Percentiles rank a stretch among this genome's conserved stretches.
Evolutionary conservation across 78 protist genomes (phyloP).

Genomic region (Dictyostelium purpureum): DNA sequence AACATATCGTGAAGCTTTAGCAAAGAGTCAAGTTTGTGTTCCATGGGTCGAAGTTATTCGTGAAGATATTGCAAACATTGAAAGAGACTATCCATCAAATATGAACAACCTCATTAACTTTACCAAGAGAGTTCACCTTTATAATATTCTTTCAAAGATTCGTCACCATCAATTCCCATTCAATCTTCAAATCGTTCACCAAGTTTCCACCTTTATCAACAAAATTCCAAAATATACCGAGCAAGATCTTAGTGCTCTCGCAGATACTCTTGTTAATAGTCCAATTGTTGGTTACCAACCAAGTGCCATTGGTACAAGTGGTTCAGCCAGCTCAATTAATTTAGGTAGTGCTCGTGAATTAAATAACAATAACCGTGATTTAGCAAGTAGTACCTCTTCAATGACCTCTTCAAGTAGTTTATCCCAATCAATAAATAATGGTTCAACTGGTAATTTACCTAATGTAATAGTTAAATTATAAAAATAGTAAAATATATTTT

Average conservation of each 20-base stretch:
- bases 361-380: background rate
- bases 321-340: background rate
- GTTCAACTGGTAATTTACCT: background rate
- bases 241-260: background rate
- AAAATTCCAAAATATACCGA: slow-evolving; percentile 49
- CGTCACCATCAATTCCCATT: slow-evolving; percentile 48
- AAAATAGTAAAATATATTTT: background rate
- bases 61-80: slow-evolving; percentile 39
- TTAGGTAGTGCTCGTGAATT: slow-evolving; percentile 18
- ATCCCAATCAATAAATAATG: background rate
- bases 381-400: too few species aligned
- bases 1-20: slow-evolving; percentile 23
- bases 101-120: slow-evolving; percentile 39
- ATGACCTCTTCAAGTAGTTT: background rate
- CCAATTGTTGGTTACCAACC: background rate
- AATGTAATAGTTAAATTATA: slow-evolving; percentile 8
- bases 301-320: background rate
- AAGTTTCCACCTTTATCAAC: slow-evolving; percentile 55
- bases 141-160: slow-evolving; percentile 30
- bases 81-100: slow-evolving; percentile 34
- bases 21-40: slow-evolving; percentile 7
- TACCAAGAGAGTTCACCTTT: slow-evolving; percentile 52
- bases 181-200: slow-evolving; percentile 73
- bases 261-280: background rate
- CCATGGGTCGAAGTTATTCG: slow-evolving; percentile 43